Conservation (phyloP, 345 rosid species). For the Eucalyptus cloeziana region DNA sequence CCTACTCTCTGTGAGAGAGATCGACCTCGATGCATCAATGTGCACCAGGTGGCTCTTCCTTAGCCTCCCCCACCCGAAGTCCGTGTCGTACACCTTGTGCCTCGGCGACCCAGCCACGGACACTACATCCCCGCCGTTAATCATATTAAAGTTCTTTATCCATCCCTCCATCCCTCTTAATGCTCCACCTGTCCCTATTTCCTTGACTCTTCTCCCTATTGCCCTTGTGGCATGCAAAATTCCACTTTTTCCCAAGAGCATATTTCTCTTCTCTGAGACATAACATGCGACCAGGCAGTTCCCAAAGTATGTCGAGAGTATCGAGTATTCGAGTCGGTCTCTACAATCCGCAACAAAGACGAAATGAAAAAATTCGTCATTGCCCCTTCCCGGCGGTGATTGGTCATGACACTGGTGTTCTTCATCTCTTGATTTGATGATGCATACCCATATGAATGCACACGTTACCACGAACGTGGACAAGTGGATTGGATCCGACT, state of each 20-base stretch:
- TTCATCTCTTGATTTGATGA: neutral
- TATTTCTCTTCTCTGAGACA: neutral
- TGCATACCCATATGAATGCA: neutral
- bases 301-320: constrained; percentile 17
- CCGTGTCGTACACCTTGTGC: constrained; percentile 3
- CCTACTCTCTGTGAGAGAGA: constrained; percentile 2
- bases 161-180: constrained; percentile 3
- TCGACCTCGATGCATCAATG: neutral
- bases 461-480: neutral
- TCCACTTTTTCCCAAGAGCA: constrained; percentile 12
- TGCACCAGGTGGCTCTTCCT: constrained; percentile 12
- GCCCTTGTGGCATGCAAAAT: constrained; percentile 14
- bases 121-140: neutral
- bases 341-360: neutral
- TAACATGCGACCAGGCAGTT: constrained; percentile 12
- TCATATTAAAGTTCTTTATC: neutral
- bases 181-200: neutral
- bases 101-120: constrained; percentile 17
- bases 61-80: constrained; percentile 39
- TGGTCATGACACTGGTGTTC: neutral
- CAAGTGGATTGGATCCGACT: neutral
- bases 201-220: constrained; percentile 5
- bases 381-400: neutral
- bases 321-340: neutral
- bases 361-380: neutral